These are phyloP conservation scores for Solanum appendiculatum DNA, from an alignment of 257 asterid genomes.

Conservation along the genomic window DNA sequence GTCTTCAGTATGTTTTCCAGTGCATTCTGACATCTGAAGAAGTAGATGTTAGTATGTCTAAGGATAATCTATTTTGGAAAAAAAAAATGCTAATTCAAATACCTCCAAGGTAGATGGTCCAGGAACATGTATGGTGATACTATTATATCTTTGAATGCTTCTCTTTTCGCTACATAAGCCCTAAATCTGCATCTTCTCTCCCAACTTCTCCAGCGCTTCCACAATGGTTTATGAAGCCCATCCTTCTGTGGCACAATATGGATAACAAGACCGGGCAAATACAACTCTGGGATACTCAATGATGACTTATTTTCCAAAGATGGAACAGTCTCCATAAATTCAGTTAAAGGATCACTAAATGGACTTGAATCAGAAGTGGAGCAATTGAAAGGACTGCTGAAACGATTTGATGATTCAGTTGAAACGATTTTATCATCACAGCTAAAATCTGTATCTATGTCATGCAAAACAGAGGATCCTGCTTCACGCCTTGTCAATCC, in stretches of 20 bases:
- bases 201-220: slow-evolving; percentile 15
- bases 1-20: background rate
- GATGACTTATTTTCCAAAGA: background rate
- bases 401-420: background rate
- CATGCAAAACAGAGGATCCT: slow-evolving; percentile 1
- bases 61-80: background rate
- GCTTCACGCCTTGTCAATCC: background rate
- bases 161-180: slow-evolving; percentile 20
- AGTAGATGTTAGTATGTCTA: background rate
- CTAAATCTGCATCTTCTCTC: background rate
- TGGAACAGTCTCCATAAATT: slow-evolving; percentile 9
- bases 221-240: background rate
- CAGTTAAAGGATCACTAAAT: background rate
- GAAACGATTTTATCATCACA: background rate
- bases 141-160: slow-evolving; percentile 17
- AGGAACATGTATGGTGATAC: slow-evolving; percentile 23
- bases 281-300: slow-evolving; percentile 9
- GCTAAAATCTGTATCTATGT: background rate
- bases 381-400: background rate
- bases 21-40: slow-evolving; percentile 3
- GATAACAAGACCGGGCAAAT: slow-evolving; percentile 17
- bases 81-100: background rate
- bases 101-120: slow-evolving; percentile 36
- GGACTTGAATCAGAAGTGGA: background rate
- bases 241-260: slow-evolving; percentile 13